Evolutionary conservation across 2,329 filamentous ascomycete genomes (phyloP), one percentile per base, ranked within the genome.

Genomic region (Fusarium euwallaceae): DNA sequence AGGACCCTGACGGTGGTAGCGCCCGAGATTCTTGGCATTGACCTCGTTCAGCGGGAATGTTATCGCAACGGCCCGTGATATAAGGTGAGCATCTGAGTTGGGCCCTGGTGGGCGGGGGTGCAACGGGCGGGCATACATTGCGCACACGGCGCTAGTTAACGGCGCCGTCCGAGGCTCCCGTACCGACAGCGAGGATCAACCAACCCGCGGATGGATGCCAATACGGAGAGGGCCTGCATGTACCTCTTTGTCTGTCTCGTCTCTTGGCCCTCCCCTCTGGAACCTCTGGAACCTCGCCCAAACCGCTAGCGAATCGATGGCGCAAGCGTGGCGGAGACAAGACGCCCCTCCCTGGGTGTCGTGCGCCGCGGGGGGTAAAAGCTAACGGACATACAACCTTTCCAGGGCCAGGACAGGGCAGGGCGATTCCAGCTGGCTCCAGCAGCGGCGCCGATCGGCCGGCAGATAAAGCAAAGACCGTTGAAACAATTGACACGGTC

Each of bases 1-100:
- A 68, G 77, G 67, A 76, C 75, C 77, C 70, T 78, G 76, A 69
- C 64, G 45, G 67, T 75, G 34, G 63, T 78, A 78, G 76, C 73
- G 76, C 69, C 72, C 69, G 69, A 67, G 71, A 69, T 61, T 62
- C 66, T 56, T 75, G 76, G 60, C 43, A 61, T 48, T 43, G 58
- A 51, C 61, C 68, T 62, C 27, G 58, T 45, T 45, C 39, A 58
- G 64, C 27, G 36, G 56, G 14, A 51, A 56, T 53, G 61, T 51
- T 51, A 51, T 56, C 36, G 64, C 61, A 66, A 69, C 69, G 55
- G 59, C 56, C 63, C 64, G 59, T 34, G 22, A 43, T 63, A 71
- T 61, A 62, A 66, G 37, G 53, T 64, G 53, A 36, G 56, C 43
- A 62, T 39, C 37, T 61, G 27, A 63, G 24, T 48, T 24, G 22